A percentile compares a stretch with the other conserved stretches of the same genome.
phyloP scores from a whole-genome alignment of 2,329 filamentous ascomycete genomes.

The Epichloe bromicola region DNA sequence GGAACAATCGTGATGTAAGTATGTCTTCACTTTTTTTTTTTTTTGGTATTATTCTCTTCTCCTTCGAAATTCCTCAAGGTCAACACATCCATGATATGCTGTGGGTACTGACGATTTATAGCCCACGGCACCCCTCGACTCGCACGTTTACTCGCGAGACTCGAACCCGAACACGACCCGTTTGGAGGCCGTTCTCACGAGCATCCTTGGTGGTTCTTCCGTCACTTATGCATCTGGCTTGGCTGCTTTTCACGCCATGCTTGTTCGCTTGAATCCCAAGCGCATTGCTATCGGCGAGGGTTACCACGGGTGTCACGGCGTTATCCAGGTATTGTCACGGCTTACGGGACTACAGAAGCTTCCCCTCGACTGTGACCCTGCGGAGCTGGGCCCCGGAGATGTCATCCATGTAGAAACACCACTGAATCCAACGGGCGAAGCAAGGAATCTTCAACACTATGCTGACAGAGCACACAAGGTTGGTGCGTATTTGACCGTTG shows the following conservation, averaged over 20 bases:
- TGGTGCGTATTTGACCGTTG: constrained; percentile 70
- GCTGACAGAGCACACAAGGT: constrained; percentile 56
- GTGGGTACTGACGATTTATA: not conserved
- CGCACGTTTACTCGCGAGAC: constrained; percentile 74
- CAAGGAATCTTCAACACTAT: constrained; percentile 58
- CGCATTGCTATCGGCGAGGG: constrained; percentile 71
- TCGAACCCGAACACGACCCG: constrained; percentile 70
- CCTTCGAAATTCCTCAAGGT: no score
- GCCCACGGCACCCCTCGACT: constrained; percentile 38
- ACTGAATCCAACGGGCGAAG: constrained; percentile 78
- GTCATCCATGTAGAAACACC: constrained; percentile 88
- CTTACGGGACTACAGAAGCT: constrained; percentile 65
- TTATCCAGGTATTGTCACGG: constrained; percentile 59
- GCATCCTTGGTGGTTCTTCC: constrained; percentile 54
- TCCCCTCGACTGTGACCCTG: constrained; percentile 54
- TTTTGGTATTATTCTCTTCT: not conserved
- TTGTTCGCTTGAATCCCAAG: constrained; percentile 73
- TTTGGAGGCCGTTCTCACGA: constrained; percentile 68
- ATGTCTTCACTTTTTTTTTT: not conserved
- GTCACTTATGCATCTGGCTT: constrained; percentile 78
- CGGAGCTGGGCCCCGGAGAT: constrained; percentile 61
- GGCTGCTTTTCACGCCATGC: constrained; percentile 74
- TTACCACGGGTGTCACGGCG: constrained; percentile 90
- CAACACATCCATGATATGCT: not conserved
- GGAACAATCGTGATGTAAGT: constrained; percentile 44